Percentiles rank a stretch among this genome's conserved stretches.
Conservation (phyloP, 345 rosid species). For the Euphorbia peplus region DNA sequence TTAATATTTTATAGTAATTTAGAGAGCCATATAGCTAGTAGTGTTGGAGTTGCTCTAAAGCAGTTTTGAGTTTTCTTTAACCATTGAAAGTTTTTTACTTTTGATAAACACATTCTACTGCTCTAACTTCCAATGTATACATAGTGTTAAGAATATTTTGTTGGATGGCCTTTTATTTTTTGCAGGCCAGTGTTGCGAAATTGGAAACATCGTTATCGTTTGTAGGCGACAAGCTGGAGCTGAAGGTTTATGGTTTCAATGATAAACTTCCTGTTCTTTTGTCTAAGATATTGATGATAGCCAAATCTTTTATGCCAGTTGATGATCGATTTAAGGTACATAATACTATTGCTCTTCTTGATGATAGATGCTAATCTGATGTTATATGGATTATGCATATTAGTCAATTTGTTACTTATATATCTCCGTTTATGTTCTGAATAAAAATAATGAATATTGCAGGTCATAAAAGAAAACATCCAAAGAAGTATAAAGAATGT, state of each 20-base stretch:
- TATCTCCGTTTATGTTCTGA: slow-evolving; percentile 8
- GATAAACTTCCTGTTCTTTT: slow-evolving; percentile 77
- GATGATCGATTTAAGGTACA: slow-evolving; percentile 76
- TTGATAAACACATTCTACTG: background rate
- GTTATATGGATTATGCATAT: background rate
- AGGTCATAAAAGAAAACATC: slow-evolving; percentile 87
- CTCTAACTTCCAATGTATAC: background rate
- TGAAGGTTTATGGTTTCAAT: slow-evolving; percentile 87
- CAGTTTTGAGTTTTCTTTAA: background rate
- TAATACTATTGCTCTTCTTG: background rate
- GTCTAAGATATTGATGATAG: slow-evolving; percentile 60
- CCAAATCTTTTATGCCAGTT: slow-evolving; percentile 73
- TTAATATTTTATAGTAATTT: too few species aligned
- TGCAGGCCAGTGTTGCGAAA: slow-evolving; percentile 94
- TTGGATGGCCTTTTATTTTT: slow-evolving; percentile 1
- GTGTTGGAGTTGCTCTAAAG: too few species aligned
- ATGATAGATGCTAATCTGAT: background rate
- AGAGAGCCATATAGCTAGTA: too few species aligned
- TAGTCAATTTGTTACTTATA: background rate
- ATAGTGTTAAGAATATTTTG: background rate
- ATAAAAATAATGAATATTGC: slow-evolving; percentile 23
- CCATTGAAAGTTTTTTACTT: background rate
- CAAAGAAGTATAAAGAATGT: slow-evolving; percentile 73
- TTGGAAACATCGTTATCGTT: slow-evolving; percentile 76
- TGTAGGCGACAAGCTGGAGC: slow-evolving; percentile 74